phyloP scores from a whole-genome alignment of 2,329 filamentous ascomycete genomes.

The Xylaria sp. region DNA sequence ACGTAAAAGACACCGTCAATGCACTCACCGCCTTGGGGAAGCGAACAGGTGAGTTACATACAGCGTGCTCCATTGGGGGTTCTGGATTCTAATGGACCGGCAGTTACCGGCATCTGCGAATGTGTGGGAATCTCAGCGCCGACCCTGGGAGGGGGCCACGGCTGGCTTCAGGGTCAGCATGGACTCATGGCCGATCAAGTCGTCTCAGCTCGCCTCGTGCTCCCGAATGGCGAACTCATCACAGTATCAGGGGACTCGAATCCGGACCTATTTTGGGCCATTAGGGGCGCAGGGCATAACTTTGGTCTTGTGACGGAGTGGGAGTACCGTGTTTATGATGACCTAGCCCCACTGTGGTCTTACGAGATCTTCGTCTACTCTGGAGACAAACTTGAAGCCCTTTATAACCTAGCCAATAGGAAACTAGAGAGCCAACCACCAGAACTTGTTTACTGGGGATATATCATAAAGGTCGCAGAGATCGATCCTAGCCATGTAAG shows the following conservation, averaged over 20 bases:
- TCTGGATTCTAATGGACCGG: slow-evolving; percentile 2
- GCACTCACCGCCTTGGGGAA: slow-evolving; percentile 40
- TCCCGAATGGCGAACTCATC: slow-evolving; percentile 27
- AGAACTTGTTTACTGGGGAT: slow-evolving; percentile 27
- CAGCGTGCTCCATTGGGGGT: background rate
- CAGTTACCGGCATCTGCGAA: slow-evolving; percentile 57
- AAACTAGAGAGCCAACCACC: slow-evolving; percentile 25
- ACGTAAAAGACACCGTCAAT: slow-evolving; percentile 36
- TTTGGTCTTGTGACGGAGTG: slow-evolving; percentile 32
- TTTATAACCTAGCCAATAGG: slow-evolving; percentile 22
- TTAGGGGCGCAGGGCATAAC: slow-evolving; percentile 33
- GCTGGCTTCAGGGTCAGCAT: slow-evolving; percentile 34
- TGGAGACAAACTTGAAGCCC: slow-evolving; percentile 27
- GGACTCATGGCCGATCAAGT: slow-evolving; percentile 31
- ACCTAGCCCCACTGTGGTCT: slow-evolving; percentile 13
- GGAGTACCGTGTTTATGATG: slow-evolving; percentile 25
- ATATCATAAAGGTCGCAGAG: slow-evolving; percentile 26
- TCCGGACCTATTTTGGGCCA: slow-evolving; percentile 40
- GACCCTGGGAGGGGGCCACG: slow-evolving; percentile 51
- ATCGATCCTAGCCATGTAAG: slow-evolving; percentile 30
- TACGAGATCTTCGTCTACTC: slow-evolving; percentile 33
- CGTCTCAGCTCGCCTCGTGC: slow-evolving; percentile 26
- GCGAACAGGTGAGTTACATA: slow-evolving; percentile 31
- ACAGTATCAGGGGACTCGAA: slow-evolving; percentile 28
- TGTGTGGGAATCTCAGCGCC: slow-evolving; percentile 55